phyloP scores from a whole-genome alignment of 2,329 filamentous ascomycete species.

The Arthrinium puccinioides region DNA sequence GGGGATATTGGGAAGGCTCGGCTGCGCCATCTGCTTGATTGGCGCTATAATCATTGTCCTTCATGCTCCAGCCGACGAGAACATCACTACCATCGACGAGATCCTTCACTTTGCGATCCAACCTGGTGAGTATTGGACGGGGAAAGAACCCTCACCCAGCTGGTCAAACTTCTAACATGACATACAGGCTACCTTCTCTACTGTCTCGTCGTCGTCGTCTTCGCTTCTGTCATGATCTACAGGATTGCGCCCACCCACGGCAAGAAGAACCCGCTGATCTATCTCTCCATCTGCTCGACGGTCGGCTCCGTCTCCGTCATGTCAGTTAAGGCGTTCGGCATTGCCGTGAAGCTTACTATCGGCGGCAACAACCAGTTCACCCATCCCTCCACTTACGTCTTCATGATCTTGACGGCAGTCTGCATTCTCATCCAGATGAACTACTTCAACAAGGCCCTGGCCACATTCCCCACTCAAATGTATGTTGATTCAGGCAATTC shows the following conservation, averaged over 20 bases:
- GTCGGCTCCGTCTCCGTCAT: constrained; percentile 97
- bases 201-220: constrained; percentile 69
- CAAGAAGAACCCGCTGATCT: constrained; percentile 92
- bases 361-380: constrained; percentile 91
- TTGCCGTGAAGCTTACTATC: constrained; percentile 92
- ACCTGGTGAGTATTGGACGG: constrained; percentile 59
- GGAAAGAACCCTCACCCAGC: not conserved
- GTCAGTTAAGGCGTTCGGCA: constrained; percentile 98
- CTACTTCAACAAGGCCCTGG: constrained; percentile 98
- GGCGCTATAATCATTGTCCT: constrained; percentile 96
- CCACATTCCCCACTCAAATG: constrained; percentile 96
- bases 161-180: constrained; percentile 11
- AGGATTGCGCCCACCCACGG: constrained; percentile 82
- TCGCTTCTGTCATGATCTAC: constrained; percentile 94
- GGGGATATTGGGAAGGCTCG: constrained; percentile 85
- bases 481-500: constrained; percentile 49
- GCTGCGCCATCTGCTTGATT: constrained; percentile 92
- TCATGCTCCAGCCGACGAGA: constrained; percentile 89
- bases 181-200: constrained; percentile 79
- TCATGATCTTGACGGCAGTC: constrained; percentile 84
- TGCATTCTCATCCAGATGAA: constrained; percentile 99
- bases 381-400: constrained; percentile 94
- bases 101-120: constrained; percentile 86
- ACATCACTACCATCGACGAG: constrained; percentile 85
- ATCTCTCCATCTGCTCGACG: constrained; percentile 94